phyloP scores from a whole-genome alignment of 116 monocot genomes.

The Zostera marina region DNA sequence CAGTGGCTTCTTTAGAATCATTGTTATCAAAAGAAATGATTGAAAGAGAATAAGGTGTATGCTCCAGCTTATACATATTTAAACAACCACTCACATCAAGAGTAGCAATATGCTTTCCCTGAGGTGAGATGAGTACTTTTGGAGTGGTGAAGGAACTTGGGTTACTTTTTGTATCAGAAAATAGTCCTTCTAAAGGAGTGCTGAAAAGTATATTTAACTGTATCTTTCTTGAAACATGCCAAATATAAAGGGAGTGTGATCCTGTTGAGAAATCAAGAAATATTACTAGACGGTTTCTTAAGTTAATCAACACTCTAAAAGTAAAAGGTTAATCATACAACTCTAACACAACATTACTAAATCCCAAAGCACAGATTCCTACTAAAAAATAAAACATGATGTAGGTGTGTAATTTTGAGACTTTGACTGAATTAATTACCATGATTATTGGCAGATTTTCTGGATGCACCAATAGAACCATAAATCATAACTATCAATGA shows the following conservation, averaged over 20 bases:
- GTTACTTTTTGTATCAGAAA: slow-evolving; percentile 31
- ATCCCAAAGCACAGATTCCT: not conserved
- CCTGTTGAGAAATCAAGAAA: slow-evolving; percentile 31
- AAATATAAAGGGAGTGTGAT: slow-evolving; percentile 33
- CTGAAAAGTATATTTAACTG: slow-evolving; percentile 29
- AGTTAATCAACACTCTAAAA: not conserved
- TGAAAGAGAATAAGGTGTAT: slow-evolving; percentile 29
- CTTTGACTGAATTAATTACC: slow-evolving; percentile 17
- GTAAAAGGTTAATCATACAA: not conserved
- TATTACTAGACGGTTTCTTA: not conserved
- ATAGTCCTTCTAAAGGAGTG: slow-evolving; percentile 41
- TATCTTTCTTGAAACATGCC: slow-evolving; percentile 18
- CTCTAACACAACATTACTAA: not conserved
- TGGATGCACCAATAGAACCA: slow-evolving; percentile 17
- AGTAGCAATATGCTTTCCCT: slow-evolving; percentile 44
- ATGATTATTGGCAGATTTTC: slow-evolving; percentile 9
- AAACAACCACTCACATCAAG: slow-evolving; percentile 46
- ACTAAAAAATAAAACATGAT: not conserved
- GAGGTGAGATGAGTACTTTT: slow-evolving; percentile 57
- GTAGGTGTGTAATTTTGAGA: too few species aligned
- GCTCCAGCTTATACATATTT: slow-evolving; percentile 33
- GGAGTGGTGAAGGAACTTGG: slow-evolving; percentile 14
- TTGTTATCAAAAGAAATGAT: slow-evolving; percentile 23
- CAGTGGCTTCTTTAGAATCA: not conserved
- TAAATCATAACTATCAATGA: slow-evolving; percentile 47